A percentile compares a stretch with the other conserved stretches of the same genome.
These are phyloP conservation scores for Arthrobotrys musiformis DNA, from an alignment of 2,329 filamentous ascomycete genomes.

Conservation along the genomic window DNA sequence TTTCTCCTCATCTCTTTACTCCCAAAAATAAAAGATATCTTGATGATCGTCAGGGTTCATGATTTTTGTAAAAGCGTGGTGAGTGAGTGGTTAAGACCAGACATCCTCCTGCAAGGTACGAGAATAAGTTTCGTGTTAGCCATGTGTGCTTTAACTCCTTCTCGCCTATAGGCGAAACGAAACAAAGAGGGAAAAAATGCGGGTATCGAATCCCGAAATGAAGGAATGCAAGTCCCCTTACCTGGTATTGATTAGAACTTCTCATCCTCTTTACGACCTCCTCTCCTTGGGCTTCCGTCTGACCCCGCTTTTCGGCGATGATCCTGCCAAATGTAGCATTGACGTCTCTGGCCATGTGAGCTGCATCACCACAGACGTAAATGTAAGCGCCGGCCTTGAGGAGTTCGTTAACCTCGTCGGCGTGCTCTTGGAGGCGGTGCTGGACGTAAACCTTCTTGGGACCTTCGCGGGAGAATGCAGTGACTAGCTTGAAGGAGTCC, in stretches of 20 bases:
- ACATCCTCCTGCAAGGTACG: constrained; percentile 71
- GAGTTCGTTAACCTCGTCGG: constrained; percentile 85
- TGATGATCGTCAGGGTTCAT: constrained; percentile 24
- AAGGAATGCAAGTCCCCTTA: constrained; percentile 14
- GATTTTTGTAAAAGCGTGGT: too few species aligned
- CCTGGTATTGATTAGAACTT: constrained; percentile 94
- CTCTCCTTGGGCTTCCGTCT: constrained; percentile 87
- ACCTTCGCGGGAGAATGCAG: constrained; percentile 91
- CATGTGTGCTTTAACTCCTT: neutral
- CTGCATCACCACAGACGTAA: constrained; percentile 97
- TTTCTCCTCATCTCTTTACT: too few species aligned
- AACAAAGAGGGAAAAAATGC: neutral
- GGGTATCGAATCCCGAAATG: constrained; percentile 33
- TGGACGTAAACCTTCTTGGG: constrained; percentile 96
- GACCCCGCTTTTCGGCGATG: constrained; percentile 81
- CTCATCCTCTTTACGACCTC: constrained; percentile 98
- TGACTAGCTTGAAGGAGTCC: constrained; percentile 88
- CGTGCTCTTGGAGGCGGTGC: constrained; percentile 84
- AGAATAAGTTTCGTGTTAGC: constrained; percentile 57
- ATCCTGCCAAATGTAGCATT: constrained; percentile 88
- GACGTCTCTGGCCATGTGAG: constrained; percentile 95
- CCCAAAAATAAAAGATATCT: constrained; percentile 11
- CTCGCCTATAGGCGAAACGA: neutral
- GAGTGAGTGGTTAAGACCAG: constrained; percentile 69
- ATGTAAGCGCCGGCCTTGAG: constrained; percentile 90